Evolutionary conservation across 2,329 filamentous ascomycete genomes (phyloP), one percentile per base, ranked within the genome.

Genomic region (Dryadomyces sulphureus): DNA sequence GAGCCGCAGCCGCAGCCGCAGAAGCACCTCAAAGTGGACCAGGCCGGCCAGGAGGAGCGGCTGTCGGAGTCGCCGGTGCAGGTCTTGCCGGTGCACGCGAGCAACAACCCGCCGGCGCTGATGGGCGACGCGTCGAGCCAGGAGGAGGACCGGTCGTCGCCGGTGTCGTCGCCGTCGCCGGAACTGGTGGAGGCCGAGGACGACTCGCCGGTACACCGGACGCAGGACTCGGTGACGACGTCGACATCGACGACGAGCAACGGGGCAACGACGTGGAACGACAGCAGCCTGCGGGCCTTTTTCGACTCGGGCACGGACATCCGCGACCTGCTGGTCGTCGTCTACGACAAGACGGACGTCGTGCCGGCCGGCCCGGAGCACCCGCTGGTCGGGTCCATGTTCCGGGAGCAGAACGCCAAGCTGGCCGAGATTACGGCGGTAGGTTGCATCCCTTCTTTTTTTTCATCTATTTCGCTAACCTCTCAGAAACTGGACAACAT

Each of bases 231-330:
- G 6, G 65, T 66, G 43, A 67, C 72, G 17, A 72, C 73, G 32
- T 73, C 75, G 20, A 72, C 69, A 5, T 71, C 75, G 24, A 71
- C 74, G 21, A 68, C 73, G 16, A 52, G 49, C 12, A 41, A 48
- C 43, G 52, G 49, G 41, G 49, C 48, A 4, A 72, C 80, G 22
- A 76, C 79, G 0, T 98, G 92, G 92, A 90, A 87, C 51, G 90
- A 96, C 61, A 72, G 79, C 47, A 85, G 79, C 55, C 73, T 98
- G 24, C 79, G 87, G 49, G 81, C 84, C 14, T 98, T 95, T 64
- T 83, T 96, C 56, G 90, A 96, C 54, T 87, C 92, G 54, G 79
- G 86, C 50, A 80, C 81, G 30, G 87, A 94, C 52, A 87, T 98
- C 54, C 78, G 86, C 43, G 90, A 98, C 59, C 75, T 96, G 59